Base-by-base conservation (phyloP, 352 stramenopile species). In the Thraustotheca clavata region DNA sequence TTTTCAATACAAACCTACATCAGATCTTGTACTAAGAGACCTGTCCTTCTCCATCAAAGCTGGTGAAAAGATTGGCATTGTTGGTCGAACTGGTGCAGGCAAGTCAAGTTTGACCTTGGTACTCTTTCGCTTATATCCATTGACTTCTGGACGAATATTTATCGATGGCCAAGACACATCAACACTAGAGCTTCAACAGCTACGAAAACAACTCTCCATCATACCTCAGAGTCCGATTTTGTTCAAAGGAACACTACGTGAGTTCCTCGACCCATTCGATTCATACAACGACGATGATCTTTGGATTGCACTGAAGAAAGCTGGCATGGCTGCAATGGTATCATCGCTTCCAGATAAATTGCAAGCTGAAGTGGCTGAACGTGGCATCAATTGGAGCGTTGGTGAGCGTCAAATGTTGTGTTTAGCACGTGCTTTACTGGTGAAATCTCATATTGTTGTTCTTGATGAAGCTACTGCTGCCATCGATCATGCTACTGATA, bases 101-200 rank as follows among this genome's bases (percentile, higher is more conserved):
- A 97, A 97, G 68, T 91, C 79, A 14, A 93, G 87, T 26, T 71
- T 97, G 16, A 50, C 96, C 35, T 80, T 89, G 40, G 77, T 79
- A 7, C 62, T 98, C 7, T 91, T 97, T 34, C 77, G 89, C 31
- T 73, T 76, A 4, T 82, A 88, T 2, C 49, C 67, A 12, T 83
- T 79, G 76, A 65, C 76, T 49, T 73, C 69, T 0, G 76, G 61
- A 6, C 78, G 79, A 0, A 81, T 96, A 39, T 8, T 36, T 16
- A 92, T 96, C 27, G 88, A 96, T 43, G 75, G 74, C 7, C 61
- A 94, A 39, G 67, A 86, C 11, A 73, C 92, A 20, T 70, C 79
- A 46, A 69, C 69, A 2, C 48, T 96, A 0, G 70, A 78, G 5
- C 74, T 96, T 0, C 41, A 73, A 0, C 73, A 78, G 16, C 63